These are phyloP conservation scores for Acanthamoeba royreba DNA, from an alignment of 208 protist species.

Conservation along the genomic window DNA sequence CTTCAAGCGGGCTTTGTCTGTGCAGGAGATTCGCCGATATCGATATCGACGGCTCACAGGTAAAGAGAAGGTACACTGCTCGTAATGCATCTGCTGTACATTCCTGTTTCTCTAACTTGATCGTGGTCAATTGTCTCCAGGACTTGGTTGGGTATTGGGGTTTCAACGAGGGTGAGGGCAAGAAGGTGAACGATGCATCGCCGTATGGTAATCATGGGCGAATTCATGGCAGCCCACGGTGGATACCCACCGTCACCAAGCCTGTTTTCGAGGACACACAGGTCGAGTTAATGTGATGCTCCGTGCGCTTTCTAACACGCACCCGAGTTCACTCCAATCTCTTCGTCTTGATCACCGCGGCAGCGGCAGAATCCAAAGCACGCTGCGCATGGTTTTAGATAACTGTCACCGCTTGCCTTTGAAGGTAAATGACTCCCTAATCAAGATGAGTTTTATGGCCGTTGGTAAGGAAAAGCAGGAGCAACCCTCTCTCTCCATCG, in stretches of 20 bases:
- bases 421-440: too few species aligned
- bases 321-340: too few species aligned
- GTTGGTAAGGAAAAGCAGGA: too few species aligned
- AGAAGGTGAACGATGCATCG: neutral
- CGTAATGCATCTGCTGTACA: neutral
- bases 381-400: too few species aligned
- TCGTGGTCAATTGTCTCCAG: neutral
- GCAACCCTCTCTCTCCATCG: too few species aligned
- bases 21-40: neutral
- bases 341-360: too few species aligned
- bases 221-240: neutral
- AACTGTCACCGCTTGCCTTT: too few species aligned
- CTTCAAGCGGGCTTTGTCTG: neutral
- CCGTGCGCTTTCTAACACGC: neutral
- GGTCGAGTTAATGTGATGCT: neutral
- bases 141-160: conserved; percentile 39
- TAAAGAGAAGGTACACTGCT: neutral
- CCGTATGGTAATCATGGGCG: neutral
- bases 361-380: too few species aligned
- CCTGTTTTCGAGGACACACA: neutral
- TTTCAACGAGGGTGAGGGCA: neutral
- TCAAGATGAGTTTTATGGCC: too few species aligned
- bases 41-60: neutral
- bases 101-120: neutral
- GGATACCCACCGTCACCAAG: neutral